phyloP scores from a whole-genome alignment of 169 alveolate genomes.

The Theileria luwenshuni region DNA sequence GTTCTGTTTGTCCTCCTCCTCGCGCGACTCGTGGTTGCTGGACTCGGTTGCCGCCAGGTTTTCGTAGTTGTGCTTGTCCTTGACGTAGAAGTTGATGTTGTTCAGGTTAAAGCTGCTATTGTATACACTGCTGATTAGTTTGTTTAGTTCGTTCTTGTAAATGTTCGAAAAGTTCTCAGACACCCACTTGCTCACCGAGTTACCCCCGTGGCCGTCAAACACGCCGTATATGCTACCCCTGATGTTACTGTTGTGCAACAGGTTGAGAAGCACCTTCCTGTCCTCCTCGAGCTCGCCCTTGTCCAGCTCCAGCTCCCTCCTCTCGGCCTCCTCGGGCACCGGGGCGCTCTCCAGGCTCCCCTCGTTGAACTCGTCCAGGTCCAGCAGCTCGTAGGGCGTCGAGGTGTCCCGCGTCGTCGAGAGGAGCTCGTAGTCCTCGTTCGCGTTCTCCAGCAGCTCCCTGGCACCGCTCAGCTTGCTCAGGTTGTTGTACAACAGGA shows the following conservation, averaged over 20 bases:
- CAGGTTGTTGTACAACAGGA: background rate
- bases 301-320: slow-evolving; percentile 2
- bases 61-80: background rate
- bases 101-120: background rate
- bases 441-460: background rate
- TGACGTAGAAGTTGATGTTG: slow-evolving; percentile 6
- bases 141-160: slow-evolving; percentile 47
- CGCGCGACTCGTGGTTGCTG: slow-evolving; percentile 25
- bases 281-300: background rate
- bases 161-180: slow-evolving; percentile 82
- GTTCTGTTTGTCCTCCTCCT: no score
- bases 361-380: background rate
- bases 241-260: background rate
- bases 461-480: background rate
- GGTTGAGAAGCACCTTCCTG: background rate
- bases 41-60: slow-evolving; percentile 18
- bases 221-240: slow-evolving; percentile 88
- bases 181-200: slow-evolving; percentile 92
- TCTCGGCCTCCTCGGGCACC: background rate
- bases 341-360: background rate
- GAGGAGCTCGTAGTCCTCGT: background rate
- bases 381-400: no score
- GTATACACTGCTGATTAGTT: background rate
- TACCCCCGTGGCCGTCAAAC: slow-evolving; percentile 98
- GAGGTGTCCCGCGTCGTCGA: background rate